Evolutionary conservation across 176 grass and related monocot species (phyloP).

Genomic region (Hyparrhenia diplandra): DNA sequence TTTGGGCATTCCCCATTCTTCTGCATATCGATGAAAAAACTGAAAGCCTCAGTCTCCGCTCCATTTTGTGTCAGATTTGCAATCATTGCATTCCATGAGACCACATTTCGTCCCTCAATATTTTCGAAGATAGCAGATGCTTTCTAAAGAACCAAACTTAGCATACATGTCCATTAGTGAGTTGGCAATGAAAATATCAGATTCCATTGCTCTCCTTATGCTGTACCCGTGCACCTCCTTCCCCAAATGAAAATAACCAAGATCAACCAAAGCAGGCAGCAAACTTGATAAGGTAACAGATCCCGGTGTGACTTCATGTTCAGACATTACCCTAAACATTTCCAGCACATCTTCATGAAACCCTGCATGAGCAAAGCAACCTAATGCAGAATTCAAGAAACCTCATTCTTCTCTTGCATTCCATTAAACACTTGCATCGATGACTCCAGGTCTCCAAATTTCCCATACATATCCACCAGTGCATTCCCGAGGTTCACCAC

Average conservation of each 20-base stretch:
- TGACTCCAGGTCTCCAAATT: constrained; percentile 37
- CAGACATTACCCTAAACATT: constrained; percentile 50
- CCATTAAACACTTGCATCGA: constrained; percentile 42
- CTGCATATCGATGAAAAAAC: constrained; percentile 55
- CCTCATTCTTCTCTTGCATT: constrained; percentile 49
- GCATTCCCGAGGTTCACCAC: constrained; percentile 57
- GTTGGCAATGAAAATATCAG: constrained; percentile 72
- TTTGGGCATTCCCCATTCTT: constrained; percentile 55
- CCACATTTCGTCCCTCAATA: constrained; percentile 45
- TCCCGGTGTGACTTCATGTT: constrained; percentile 21
- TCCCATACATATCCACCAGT: constrained; percentile 72
- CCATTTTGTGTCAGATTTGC: constrained; percentile 67
- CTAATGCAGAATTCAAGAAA: constrained; percentile 77
- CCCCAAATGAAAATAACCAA: constrained; percentile 51
- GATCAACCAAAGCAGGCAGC: constrained; percentile 70
- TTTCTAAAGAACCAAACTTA: constrained; percentile 61
- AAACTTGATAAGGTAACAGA: constrained; percentile 70
- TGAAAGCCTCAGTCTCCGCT: constrained; percentile 52
- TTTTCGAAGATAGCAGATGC: constrained; percentile 52
- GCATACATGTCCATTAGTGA: constrained; percentile 88
- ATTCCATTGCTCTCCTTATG: constrained; percentile 48
- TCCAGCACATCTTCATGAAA: constrained; percentile 38
- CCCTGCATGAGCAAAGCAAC: constrained; percentile 55
- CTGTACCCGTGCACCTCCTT: constrained; percentile 61
- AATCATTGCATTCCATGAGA: constrained; percentile 90